These are phyloP conservation scores for Mucuna pruriens DNA, from an alignment of 306 rosid genomes.

Conservation along the genomic window DNA sequence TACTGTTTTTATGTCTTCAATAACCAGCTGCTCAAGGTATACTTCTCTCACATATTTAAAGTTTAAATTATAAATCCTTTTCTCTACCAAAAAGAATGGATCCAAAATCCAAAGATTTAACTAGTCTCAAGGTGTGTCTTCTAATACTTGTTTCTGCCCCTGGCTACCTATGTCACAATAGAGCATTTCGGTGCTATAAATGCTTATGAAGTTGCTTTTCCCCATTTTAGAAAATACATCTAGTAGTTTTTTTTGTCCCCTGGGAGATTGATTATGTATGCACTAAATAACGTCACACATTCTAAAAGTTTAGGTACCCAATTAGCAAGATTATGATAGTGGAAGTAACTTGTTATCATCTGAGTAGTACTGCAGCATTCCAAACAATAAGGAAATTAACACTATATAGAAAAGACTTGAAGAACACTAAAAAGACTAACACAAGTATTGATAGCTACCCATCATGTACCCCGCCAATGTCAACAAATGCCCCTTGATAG, in stretches of 20 bases:
- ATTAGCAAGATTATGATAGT: conserved; percentile 22
- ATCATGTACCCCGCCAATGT: conserved; percentile 96
- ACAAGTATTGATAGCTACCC: conserved; percentile 60
- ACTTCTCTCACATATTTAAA: conserved; percentile 29
- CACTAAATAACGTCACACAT: conserved; percentile 17
- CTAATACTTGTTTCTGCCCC: conserved; percentile 1
- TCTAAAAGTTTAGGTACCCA: conserved; percentile 19
- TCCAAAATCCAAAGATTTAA: conserved; percentile 12
- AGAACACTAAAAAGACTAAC: conserved; percentile 17
- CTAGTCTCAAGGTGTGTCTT: conserved; percentile 4
- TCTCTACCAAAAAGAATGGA: conserved; percentile 22
- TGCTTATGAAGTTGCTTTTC: conserved; percentile 9
- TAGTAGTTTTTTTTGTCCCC: not conserved
- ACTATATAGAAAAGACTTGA: conserved; percentile 15
- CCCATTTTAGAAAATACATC: conserved; percentile 24
- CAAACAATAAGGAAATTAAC: conserved; percentile 31
- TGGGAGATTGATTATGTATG: conserved; percentile 1
- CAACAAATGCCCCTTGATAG: conserved; percentile 98
- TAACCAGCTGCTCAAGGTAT: conserved; percentile 5
- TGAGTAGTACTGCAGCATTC: conserved; percentile 27
- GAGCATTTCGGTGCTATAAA: conserved; percentile 34
- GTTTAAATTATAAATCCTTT: conserved; percentile 19
- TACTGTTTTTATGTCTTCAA: conserved; percentile 26
- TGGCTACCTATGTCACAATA: conserved; percentile 23
- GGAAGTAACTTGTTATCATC: conserved; percentile 19